These are phyloP conservation scores for Liriodendron chinense DNA, from an alignment of 164 flowering plant species.

Conservation along the genomic window DNA sequence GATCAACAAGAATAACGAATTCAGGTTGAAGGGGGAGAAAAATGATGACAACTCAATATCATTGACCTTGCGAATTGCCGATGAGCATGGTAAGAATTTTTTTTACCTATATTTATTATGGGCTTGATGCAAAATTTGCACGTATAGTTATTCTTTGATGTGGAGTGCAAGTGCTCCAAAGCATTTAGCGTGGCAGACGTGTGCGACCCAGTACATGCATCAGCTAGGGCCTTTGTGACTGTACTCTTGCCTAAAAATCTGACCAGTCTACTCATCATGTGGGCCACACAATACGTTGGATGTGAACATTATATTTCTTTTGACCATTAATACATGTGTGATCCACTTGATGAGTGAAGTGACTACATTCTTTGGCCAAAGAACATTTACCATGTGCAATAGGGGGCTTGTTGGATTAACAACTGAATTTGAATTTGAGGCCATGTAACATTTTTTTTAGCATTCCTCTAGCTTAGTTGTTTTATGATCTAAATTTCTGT, in stretches of 20 bases:
- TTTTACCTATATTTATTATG: no score
- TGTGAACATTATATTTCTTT: no score
- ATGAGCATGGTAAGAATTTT: conserved; percentile 38
- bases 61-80: conserved; percentile 51
- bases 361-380: no score
- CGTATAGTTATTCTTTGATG: neutral
- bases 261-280: neutral
- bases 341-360: no score
- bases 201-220: neutral
- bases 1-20: conserved; percentile 37
- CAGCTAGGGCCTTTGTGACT: neutral
- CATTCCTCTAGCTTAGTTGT: neutral
- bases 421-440: neutral
- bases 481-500: neutral
- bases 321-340: no score
- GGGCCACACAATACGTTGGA: neutral
- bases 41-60: conserved; percentile 43
- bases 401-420: no score
- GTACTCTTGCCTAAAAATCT: neutral
- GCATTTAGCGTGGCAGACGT: neutral
- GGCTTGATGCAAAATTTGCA: neutral
- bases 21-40: conserved; percentile 51
- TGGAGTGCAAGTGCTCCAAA: neutral
- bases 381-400: no score
- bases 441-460: neutral